phyloP scores from a whole-genome alignment of 371 early-diverging fungal genomes.

The Actinomortierella wolfii region DNA sequence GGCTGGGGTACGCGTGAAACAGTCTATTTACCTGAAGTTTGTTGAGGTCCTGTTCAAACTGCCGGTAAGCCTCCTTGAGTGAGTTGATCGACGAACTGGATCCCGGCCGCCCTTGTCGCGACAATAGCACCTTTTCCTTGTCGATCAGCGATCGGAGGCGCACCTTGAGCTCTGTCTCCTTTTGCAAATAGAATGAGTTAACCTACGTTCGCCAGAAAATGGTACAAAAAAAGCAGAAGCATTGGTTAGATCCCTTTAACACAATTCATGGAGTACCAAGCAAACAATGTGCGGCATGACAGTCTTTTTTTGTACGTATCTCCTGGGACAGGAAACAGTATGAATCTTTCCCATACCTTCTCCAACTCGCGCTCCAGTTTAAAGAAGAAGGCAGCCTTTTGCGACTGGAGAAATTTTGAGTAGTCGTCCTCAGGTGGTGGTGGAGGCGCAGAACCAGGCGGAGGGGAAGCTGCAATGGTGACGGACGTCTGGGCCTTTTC shows the following conservation, averaged over 20 bases:
- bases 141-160: constrained; percentile 75
- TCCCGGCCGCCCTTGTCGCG: constrained; percentile 58
- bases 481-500: constrained; percentile 46
- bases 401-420: constrained; percentile 63
- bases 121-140: constrained; percentile 78
- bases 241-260: background rate
- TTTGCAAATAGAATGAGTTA: constrained; percentile 82
- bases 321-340: background rate
- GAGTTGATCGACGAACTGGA: constrained; percentile 65
- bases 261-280: background rate
- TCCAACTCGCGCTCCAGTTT: constrained; percentile 84
- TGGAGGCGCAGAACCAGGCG: constrained; percentile 38
- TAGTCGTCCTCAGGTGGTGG: constrained; percentile 54
- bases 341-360: constrained; percentile 57
- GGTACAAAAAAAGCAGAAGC: background rate
- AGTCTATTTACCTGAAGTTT: constrained; percentile 80
- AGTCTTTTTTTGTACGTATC: background rate
- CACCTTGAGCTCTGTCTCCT: constrained; percentile 80
- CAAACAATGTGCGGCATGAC: background rate
- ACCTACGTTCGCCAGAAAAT: constrained; percentile 56
- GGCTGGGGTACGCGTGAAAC: background rate
- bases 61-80: constrained; percentile 86
- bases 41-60: constrained; percentile 90
- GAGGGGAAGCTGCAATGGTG: constrained; percentile 48
- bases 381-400: constrained; percentile 84